phyloP scores from a whole-genome alignment of 2,329 filamentous ascomycete genomes.

The Neofusicoccum ribis region DNA sequence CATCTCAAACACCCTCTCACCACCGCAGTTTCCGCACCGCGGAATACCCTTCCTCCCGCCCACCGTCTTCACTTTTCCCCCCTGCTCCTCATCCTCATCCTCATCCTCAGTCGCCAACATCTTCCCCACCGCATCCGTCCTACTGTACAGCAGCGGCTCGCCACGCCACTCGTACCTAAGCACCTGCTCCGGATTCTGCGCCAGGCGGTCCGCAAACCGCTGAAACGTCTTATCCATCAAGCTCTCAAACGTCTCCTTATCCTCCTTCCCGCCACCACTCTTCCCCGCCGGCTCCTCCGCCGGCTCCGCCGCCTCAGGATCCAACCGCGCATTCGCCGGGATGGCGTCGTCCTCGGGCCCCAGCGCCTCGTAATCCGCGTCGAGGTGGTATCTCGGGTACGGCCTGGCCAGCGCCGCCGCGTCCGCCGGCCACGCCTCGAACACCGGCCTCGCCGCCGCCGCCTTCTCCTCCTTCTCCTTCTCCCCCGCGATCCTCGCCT shows the following conservation, averaged over 20 bases:
- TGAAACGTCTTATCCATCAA: slow-evolving; percentile 53
- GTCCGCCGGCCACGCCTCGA: slow-evolving; percentile 32
- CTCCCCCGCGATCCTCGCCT: slow-evolving; percentile 53
- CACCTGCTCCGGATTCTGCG: slow-evolving; percentile 53
- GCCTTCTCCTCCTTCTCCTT: slow-evolving; percentile 28
- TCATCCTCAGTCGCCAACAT: slow-evolving; percentile 48
- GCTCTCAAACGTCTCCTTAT: slow-evolving; percentile 51
- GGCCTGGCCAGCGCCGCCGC: slow-evolving; percentile 58
- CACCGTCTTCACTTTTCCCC: slow-evolving; percentile 31
- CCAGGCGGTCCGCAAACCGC: slow-evolving; percentile 52
- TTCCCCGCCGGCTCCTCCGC: slow-evolving; percentile 21
- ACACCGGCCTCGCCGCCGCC: slow-evolving; percentile 58
- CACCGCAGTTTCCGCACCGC: slow-evolving; percentile 74
- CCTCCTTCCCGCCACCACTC: slow-evolving; percentile 37
- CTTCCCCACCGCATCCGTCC: slow-evolving; percentile 71
- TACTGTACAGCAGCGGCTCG: slow-evolving; percentile 71
- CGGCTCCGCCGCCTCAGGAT: slow-evolving; percentile 34
- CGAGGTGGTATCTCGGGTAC: slow-evolving; percentile 76
- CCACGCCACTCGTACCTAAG: slow-evolving; percentile 52
- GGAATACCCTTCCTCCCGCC: slow-evolving; percentile 58
- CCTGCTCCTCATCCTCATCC: background rate
- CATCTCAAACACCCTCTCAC: slow-evolving; percentile 78
- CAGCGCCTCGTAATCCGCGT: slow-evolving; percentile 90
- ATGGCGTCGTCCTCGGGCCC: slow-evolving; percentile 57
- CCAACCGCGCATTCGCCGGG: slow-evolving; percentile 48